Evolutionary conservation across 2,329 filamentous ascomycete species (phyloP).

Genomic region (Fusarium poae): DNA sequence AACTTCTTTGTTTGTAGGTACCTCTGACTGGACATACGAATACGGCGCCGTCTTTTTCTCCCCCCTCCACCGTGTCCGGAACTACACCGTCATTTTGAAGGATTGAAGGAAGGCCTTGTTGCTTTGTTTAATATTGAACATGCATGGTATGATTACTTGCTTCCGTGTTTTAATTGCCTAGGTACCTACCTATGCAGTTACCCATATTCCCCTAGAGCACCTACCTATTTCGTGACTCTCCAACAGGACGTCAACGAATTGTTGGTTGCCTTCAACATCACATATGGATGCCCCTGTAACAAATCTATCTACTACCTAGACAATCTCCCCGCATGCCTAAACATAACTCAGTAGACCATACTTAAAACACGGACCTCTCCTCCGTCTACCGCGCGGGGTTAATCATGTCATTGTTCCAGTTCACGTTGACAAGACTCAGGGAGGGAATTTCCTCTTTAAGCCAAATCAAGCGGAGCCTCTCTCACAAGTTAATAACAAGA

Average conservation of each 20-base stretch:
- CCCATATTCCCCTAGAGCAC: background rate
- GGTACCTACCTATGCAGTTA: background rate
- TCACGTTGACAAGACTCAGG: constrained; percentile 6
- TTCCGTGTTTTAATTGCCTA: background rate
- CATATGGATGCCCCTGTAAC: constrained; percentile 7
- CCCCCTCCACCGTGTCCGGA: constrained; percentile 7
- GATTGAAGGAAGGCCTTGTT: constrained; percentile 3
- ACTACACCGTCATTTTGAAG: constrained; percentile 44
- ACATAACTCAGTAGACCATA: constrained; percentile 12
- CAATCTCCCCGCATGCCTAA: constrained; percentile 27
- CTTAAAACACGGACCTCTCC: constrained; percentile 37
- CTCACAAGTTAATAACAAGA: constrained; percentile 4
- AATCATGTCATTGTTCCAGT: constrained; percentile 21
- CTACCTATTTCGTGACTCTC: background rate
- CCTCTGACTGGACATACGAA: constrained; percentile 42
- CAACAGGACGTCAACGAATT: constrained; percentile 1
- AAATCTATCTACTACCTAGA: background rate
- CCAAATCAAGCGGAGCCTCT: constrained; percentile 25
- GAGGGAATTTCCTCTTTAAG: constrained; percentile 45
- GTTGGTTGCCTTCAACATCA: constrained; percentile 5
- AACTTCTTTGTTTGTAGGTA: constrained; percentile 23
- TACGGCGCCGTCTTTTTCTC: constrained; percentile 27
- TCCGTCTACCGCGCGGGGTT: constrained; percentile 35
- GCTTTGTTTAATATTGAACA: background rate
- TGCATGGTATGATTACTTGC: constrained; percentile 15